These are phyloP conservation scores for Zygotorulaspora chibaensis DNA, from an alignment of 805 yeast genomes.

Conservation along the genomic window DNA sequence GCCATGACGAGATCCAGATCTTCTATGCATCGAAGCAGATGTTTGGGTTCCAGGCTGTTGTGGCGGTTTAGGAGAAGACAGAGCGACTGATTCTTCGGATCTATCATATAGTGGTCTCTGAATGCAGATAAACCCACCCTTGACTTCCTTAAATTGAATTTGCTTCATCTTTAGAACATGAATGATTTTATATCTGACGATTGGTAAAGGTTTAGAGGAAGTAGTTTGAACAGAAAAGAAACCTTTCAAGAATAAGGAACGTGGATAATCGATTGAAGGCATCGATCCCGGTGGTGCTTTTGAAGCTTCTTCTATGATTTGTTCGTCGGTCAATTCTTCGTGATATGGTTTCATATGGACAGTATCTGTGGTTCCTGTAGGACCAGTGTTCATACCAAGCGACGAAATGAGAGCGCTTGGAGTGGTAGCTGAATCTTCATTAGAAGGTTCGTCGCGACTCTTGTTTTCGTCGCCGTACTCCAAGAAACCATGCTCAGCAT, in stretches of 20 bases:
- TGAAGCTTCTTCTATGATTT: slow-evolving; percentile 45
- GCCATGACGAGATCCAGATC: slow-evolving; percentile 31
- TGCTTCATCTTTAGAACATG: slow-evolving; percentile 70
- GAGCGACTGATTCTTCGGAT: slow-evolving; percentile 22
- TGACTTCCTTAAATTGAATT: slow-evolving; percentile 80
- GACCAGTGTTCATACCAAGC: slow-evolving; percentile 15
- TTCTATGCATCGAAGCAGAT: slow-evolving; percentile 18
- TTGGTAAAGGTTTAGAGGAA: slow-evolving; percentile 85
- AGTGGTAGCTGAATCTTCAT: slow-evolving; percentile 5
- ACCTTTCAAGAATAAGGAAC: slow-evolving; percentile 85
- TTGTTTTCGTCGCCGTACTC: slow-evolving; percentile 45
- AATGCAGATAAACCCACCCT: slow-evolving; percentile 88
- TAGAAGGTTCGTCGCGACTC: slow-evolving; percentile 45
- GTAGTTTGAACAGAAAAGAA: slow-evolving; percentile 94
- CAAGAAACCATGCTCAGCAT: slow-evolving; percentile 43
- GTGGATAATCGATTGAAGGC: slow-evolving; percentile 94
- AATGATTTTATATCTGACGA: slow-evolving; percentile 79
- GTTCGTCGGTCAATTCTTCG: slow-evolving; percentile 43
- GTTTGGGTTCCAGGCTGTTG: slow-evolving; percentile 13
- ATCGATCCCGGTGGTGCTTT: slow-evolving; percentile 69
- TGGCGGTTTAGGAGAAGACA: slow-evolving; percentile 1
- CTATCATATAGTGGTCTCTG: slow-evolving; percentile 47
- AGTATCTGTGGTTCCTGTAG: slow-evolving; percentile 7
- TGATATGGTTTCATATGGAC: slow-evolving; percentile 7
- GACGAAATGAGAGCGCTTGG: slow-evolving; percentile 17